These are phyloP conservation scores for Saksenaea oblongispora DNA, from an alignment of 371 early-diverging fungal species.

Conservation along the genomic window DNA sequence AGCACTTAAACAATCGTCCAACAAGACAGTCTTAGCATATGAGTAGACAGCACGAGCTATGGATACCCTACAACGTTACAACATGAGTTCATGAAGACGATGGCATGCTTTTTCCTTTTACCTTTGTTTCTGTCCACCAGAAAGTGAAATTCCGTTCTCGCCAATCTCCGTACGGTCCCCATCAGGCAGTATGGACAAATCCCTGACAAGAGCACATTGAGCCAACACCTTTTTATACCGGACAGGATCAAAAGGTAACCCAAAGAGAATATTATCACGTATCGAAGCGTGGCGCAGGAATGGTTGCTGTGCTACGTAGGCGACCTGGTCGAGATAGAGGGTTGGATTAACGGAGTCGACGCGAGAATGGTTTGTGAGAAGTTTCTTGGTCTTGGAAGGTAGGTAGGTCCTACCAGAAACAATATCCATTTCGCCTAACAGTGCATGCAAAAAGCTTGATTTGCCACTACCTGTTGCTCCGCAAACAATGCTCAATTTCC, in stretches of 20 bases:
- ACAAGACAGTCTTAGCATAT: conserved; percentile 66
- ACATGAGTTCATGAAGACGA: conserved; percentile 33
- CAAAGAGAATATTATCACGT: conserved; percentile 49
- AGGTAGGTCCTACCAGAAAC: conserved; percentile 45
- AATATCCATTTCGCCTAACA: conserved; percentile 72
- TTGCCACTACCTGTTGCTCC: conserved; percentile 78
- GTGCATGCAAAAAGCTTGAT: conserved; percentile 62
- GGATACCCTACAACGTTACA: conserved; percentile 73
- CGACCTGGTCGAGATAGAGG: conserved; percentile 42
- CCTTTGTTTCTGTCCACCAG: conserved; percentile 52
- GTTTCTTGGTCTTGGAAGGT: conserved; percentile 20
- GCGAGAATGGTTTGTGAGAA: conserved; percentile 10
- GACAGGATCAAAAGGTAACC: conserved; percentile 22
- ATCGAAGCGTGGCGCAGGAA: conserved; percentile 80
- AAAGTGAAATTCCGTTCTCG: conserved; percentile 67
- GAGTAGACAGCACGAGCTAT: conserved; percentile 87
- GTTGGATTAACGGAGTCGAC: conserved; percentile 42
- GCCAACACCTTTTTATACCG: conserved; percentile 53
- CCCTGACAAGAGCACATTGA: conserved; percentile 38
- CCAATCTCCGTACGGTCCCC: conserved; percentile 90
- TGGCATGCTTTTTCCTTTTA: conserved; percentile 47
- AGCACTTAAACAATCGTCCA: conserved; percentile 87
- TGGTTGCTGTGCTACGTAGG: conserved; percentile 44
- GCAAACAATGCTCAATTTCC: conserved; percentile 60
- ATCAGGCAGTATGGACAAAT: conserved; percentile 48